Conservation (phyloP, 768 basidiomycete genomes). For the Kwoniella heveanensis region DNA sequence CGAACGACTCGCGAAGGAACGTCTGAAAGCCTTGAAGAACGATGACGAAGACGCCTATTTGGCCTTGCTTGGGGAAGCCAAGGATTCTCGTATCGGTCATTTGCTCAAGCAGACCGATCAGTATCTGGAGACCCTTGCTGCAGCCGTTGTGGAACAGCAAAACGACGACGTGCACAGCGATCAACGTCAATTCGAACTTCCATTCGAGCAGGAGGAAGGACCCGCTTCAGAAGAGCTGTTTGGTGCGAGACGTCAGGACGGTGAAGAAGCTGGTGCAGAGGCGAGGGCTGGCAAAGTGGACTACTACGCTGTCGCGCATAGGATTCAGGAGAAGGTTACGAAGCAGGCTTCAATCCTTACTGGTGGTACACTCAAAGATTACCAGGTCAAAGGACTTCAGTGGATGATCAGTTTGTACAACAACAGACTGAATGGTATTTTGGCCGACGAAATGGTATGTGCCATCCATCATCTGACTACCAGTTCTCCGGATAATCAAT, state of each 20-base stretch:
- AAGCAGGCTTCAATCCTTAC: conserved; percentile 63
- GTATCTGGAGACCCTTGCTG: conserved; percentile 91
- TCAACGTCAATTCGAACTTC: conserved; percentile 43
- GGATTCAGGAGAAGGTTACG: conserved; percentile 80
- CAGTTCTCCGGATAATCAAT: not conserved
- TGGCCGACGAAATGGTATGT: conserved; percentile 69
- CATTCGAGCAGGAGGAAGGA: conserved; percentile 67
- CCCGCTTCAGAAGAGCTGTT: conserved; percentile 85
- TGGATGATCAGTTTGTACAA: conserved; percentile 99
- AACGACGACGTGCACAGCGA: conserved; percentile 63
- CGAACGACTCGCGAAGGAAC: conserved; percentile 93
- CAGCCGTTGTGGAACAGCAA: conserved; percentile 91
- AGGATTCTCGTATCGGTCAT: conserved; percentile 98
- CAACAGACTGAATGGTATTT: conserved; percentile 89
- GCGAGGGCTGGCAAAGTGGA: conserved; percentile 78
- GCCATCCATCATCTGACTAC: not conserved
- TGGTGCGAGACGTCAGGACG: conserved; percentile 70
- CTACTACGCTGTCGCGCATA: conserved; percentile 94
- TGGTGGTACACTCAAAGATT: conserved; percentile 90
- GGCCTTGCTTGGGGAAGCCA: conserved; percentile 97
- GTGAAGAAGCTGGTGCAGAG: conserved; percentile 62
- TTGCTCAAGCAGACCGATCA: conserved; percentile 88
- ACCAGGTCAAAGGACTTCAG: conserved; percentile 90
- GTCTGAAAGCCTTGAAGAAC: conserved; percentile 93
- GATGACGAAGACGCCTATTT: conserved; percentile 99